Base-by-base conservation (phyloP, 2,329 filamentous ascomycete species). In the Fusarium paranaense region DNA sequence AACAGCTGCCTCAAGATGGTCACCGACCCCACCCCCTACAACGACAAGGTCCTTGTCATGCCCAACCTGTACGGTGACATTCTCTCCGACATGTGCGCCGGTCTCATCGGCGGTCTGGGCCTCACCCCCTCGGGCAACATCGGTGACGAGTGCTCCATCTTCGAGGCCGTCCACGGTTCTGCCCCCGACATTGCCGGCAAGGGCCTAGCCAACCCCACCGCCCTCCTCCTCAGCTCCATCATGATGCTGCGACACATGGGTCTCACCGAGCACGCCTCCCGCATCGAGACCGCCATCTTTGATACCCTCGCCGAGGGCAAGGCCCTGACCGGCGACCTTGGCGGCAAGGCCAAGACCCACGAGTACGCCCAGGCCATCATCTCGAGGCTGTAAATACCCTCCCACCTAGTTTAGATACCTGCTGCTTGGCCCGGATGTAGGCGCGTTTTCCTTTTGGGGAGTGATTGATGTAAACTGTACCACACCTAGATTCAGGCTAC, bases 211-310 rank as follows among this genome's bases (percentile, higher is more conserved):
- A 99, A 99, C 91, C 97, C 97, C 73, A 98, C 97, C 71, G 97
- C 97, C 69, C 92, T 99, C 79, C 91, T 99, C 76, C 93, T 98
- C 81, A 94, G 91, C 85, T 97, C 94, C 84, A 97, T 98, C 88
- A 98, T 99, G 97, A 98, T 99, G 97, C 87, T 99, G 90, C 93
- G 97, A 86, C 97, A 99, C 88, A 98, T 99, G 96, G 92, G 94
- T 81, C 90, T 99, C 76, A 92, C 87, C 84, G 89, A 94, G 74
- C 92, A 98, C 84, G 97, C 97, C 78, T 85, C 88, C 84, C 92
- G 91, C 84, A 98, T 99, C 82, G 94, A 98, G 90, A 93, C 91
- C 85, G 97, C 97, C 77, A 97, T 96, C 82, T 98, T 99, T 85
- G 94, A 94, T 84, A 97, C 95, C 71, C 90, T 99, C 77, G 93